Evolutionary conservation across 441 rosid genomes (phyloP).

Genomic region (Brassica hybrid): DNA sequence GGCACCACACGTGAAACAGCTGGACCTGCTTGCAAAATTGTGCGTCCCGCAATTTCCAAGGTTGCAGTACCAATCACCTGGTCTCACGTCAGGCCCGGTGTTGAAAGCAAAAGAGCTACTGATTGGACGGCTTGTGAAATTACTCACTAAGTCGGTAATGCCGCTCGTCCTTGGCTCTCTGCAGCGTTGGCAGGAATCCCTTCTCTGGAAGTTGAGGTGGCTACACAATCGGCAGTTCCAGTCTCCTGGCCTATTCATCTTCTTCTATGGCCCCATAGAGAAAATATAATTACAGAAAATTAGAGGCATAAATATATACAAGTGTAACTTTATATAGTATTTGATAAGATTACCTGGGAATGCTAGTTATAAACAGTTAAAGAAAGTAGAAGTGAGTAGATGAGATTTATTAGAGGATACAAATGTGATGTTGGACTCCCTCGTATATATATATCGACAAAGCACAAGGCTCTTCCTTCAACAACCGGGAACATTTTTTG

Average conservation of each 20-base stretch:
- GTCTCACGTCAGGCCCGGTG: slow-evolving; percentile 88
- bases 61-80: slow-evolving; percentile 93
- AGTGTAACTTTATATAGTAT: not conserved
- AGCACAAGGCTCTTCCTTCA: not conserved
- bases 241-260: slow-evolving; percentile 92
- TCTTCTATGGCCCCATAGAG: slow-evolving; percentile 22
- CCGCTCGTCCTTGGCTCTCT: slow-evolving; percentile 57
- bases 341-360: slow-evolving; percentile 29
- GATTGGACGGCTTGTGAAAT: slow-evolving; percentile 48
- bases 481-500: slow-evolving; percentile 9
- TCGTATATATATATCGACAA: slow-evolving; percentile 31
- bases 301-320: not conserved
- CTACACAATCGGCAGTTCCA: slow-evolving; percentile 92
- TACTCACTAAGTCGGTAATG: slow-evolving; percentile 41
- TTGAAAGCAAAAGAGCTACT: slow-evolving; percentile 53
- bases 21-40: slow-evolving; percentile 87
- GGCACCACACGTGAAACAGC: slow-evolving; percentile 84
- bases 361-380: not conserved
- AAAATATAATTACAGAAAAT: not conserved
- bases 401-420: slow-evolving; percentile 18
- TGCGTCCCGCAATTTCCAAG: slow-evolving; percentile 80
- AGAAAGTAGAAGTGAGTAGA: not conserved
- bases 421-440: slow-evolving; percentile 25
- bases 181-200: slow-evolving; percentile 89
- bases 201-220: slow-evolving; percentile 87